Conservation (phyloP, 2,329 filamentous ascomycete genomes). For the Camptophora hylomeconis region DNA sequence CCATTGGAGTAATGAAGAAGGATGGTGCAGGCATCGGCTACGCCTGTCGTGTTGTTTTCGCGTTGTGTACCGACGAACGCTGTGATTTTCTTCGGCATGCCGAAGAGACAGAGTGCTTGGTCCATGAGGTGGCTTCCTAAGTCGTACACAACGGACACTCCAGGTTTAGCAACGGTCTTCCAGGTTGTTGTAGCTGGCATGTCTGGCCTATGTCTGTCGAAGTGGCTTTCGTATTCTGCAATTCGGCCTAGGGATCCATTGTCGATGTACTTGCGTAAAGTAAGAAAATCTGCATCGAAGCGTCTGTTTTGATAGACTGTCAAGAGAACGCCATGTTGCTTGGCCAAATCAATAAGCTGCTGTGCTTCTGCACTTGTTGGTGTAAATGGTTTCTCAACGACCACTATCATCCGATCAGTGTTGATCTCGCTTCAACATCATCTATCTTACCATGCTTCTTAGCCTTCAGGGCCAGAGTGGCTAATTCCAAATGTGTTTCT, state of each 20-base stretch:
- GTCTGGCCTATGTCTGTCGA: slow-evolving; percentile 57
- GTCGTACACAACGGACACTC: slow-evolving; percentile 59
- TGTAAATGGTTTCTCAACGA: slow-evolving; percentile 75
- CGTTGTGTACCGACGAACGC: slow-evolving; percentile 57
- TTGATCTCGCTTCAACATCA: neutral
- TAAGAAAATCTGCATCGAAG: slow-evolving; percentile 67
- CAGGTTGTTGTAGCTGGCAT: slow-evolving; percentile 42
- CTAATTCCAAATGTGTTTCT: slow-evolving; percentile 54
- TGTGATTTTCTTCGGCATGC: slow-evolving; percentile 53
- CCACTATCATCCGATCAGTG: slow-evolving; percentile 31
- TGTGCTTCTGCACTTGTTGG: slow-evolving; percentile 56
- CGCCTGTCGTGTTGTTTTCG: slow-evolving; percentile 38
- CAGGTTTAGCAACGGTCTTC: slow-evolving; percentile 55
- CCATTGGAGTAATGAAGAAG: slow-evolving; percentile 53
- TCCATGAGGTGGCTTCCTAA: slow-evolving; percentile 66
- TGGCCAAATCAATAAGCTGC: slow-evolving; percentile 44
- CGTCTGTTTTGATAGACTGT: slow-evolving; percentile 67
- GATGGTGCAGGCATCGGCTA: slow-evolving; percentile 43
- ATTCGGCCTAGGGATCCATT: slow-evolving; percentile 54
- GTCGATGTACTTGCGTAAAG: slow-evolving; percentile 49
- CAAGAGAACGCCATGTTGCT: slow-evolving; percentile 38
- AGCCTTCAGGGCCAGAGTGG: slow-evolving; percentile 50
- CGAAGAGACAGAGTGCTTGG: slow-evolving; percentile 59
- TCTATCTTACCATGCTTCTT: slow-evolving; percentile 11
- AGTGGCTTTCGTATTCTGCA: slow-evolving; percentile 67